Base-by-base conservation (phyloP, 164 flowering plant species). In the Santalum album region DNA sequence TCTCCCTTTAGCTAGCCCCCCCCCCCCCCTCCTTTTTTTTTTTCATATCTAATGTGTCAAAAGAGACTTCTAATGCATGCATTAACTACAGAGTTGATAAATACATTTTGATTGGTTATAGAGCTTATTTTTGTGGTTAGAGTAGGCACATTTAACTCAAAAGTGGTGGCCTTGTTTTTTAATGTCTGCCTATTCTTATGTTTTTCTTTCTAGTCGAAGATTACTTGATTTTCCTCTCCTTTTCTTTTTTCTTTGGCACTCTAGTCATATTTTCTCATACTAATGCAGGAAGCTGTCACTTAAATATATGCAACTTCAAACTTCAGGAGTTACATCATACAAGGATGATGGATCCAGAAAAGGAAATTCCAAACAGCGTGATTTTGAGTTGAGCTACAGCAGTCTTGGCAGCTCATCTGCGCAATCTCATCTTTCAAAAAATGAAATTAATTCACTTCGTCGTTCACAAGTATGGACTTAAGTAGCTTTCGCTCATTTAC, bases 261-360 rank as follows among this genome's bases (percentile, higher is more conserved):
- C 14, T 38, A 38, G 15, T 38, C 9, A 38, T 21, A 60, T 17
- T 55, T 18, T 27, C 45, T 27, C 0, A 35, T 12, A n/a, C 56
- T 69, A 68, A 49, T 69, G 61, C 84, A 91, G 98, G 87, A 83
- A 68, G 69, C 83, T 91, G 62, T 84, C 95, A 18, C 78, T 84
- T 54, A 78, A 69, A 70, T 80, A 83, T 69, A 65, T 77, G 51
- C 94, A 84, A 51, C 75, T 69, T 55, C 58, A 80, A 64, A 63
- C 81, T 55, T 68, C 72, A n/a, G 81, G 70, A 57, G 59, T 7
- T 47, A 75, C 72, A 44, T 39, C 71, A 49, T 65, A 70, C 66
- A 71, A 68, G 60, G 90, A 86, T 56, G 88, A 76, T 55, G 73
- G 83, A 16, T 61, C 66, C 60, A 81, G 80, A 75, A 75, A 77